Evolutionary conservation across 257 asterid species (phyloP), one percentile per base, ranked within the genome.

Genomic region (Thymus quinquecostatus): DNA sequence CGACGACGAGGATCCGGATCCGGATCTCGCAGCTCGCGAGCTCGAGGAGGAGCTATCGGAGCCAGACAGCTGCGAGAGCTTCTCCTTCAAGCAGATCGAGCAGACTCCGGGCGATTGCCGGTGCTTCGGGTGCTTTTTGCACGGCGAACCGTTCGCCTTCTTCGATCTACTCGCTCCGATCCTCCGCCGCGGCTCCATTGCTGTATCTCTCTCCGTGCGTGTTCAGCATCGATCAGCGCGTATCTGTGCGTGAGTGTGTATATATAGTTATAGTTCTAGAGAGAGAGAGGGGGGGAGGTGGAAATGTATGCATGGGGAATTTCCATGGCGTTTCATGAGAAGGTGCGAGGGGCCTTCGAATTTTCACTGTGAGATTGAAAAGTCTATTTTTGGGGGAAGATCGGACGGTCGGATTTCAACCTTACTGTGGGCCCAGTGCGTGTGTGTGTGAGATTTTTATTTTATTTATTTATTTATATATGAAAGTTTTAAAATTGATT

Each of bases 101-200:
- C 97, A 91, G 34, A 91, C 92, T 0, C 97, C 97, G 0, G 96
- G 95, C 0, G 89, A 84, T 64, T 89, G 97, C 41, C 73, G 64
- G 80, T 91, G 95, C 11, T 82, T 91, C 0, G 96, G 92, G 40
- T 91, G 97, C 69, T 81, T 89, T 73, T 77, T 82, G 86, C 97
- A 91, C 2, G 62, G 10, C 40, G 57, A 62, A 75, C 21, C 21
- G 21, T 51, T 41, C 69, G 78, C 60, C 69, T 72, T 79, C 69
- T 72, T 79, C 34, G 88, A 78, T 72, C 66, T 78, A 2, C 55
- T 40, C 59, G 54, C 12, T 29, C 77, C 77, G 44, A 63, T 55
- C 75, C 55, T 86, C 76, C 83, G 57, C 76, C 83, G 57, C 74
- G 73, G 66, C 49, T 81, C 85, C 87, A 84, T 76, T 4, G 3